Conservation (phyloP, 2,329 filamentous ascomycete genomes). For the Cladophialophora bantiana region DNA sequence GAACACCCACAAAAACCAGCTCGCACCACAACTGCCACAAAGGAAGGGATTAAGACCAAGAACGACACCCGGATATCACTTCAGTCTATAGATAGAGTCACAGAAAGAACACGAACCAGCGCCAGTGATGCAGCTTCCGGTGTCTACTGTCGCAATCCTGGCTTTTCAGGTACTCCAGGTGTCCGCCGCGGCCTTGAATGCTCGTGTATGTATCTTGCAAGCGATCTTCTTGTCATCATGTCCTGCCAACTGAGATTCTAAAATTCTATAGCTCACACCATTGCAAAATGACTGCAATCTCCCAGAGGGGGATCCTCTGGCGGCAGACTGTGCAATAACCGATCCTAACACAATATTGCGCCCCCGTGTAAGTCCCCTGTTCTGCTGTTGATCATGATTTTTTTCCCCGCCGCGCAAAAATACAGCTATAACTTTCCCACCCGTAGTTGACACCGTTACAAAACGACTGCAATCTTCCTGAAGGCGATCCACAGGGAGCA, state of each 20-base stretch:
- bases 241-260: neutral
- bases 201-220: neutral
- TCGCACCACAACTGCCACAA: neutral
- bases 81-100: neutral
- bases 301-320: constrained; percentile 8
- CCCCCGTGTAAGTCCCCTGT: neutral
- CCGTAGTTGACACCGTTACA: neutral
- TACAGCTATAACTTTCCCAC: too few relatives aligned
- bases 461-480: constrained; percentile 12
- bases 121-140: neutral
- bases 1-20: neutral
- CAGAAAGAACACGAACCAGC: neutral
- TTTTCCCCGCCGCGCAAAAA: too few relatives aligned
- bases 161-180: neutral
- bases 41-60: neutral
- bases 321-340: neutral
- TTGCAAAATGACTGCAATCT: constrained; percentile 10
- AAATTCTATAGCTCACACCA: neutral
- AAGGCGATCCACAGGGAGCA: constrained; percentile 7
- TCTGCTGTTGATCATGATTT: too few relatives aligned
- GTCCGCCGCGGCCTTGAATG: constrained; percentile 8
- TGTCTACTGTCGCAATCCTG: neutral
- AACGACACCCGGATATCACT: neutral
- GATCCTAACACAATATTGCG: neutral
- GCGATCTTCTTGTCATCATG: neutral